phyloP scores from a whole-genome alignment of 1,139 yeast species.

The Blastobotrys buckinghamii region DNA sequence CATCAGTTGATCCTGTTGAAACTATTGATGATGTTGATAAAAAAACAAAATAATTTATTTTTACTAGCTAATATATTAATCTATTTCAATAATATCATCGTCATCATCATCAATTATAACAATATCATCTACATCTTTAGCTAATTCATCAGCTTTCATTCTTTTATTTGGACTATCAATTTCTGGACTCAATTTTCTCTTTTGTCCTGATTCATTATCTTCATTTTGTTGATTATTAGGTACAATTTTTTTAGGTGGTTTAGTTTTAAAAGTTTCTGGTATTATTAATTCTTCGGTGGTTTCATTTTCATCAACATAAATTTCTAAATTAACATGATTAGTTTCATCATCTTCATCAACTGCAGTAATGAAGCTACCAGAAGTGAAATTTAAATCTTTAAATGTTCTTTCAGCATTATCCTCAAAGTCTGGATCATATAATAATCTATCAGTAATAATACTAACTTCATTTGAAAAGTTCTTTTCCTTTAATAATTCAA shows the following conservation, averaged over 20 bases:
- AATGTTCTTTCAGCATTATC: slow-evolving; percentile 57
- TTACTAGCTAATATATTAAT: slow-evolving; percentile 16
- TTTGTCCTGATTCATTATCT: slow-evolving; percentile 7
- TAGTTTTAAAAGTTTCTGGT: slow-evolving; percentile 15
- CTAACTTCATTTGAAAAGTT: slow-evolving; percentile 62
- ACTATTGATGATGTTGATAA: not conserved
- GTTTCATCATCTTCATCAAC: slow-evolving; percentile 72
- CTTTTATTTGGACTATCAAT: slow-evolving; percentile 16
- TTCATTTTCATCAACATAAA: slow-evolving; percentile 40
- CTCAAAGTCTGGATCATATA: slow-evolving; percentile 86
- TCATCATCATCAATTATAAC: slow-evolving; percentile 26
- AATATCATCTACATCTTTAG: slow-evolving; percentile 19
- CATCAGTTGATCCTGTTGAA: slow-evolving; percentile 6
- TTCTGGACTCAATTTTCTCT: not conserved
- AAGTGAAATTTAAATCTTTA: slow-evolving; percentile 47
- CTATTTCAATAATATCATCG: slow-evolving; percentile 27
- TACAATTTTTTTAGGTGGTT: slow-evolving; percentile 11
- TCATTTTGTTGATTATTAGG: slow-evolving; percentile 11
- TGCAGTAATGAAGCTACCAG: slow-evolving; percentile 59
- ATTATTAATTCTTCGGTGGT: slow-evolving; percentile 14
- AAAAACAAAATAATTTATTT: not conserved
- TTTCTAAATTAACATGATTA: slow-evolving; percentile 55
- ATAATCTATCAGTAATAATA: slow-evolving; percentile 54
- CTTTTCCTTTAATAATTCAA: slow-evolving; percentile 43
- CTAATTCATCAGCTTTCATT: slow-evolving; percentile 16